Evolutionary conservation across 2,329 filamentous ascomycete genomes (phyloP), one percentile per base, ranked within the genome.

Genomic region (Penicillium sp.): DNA sequence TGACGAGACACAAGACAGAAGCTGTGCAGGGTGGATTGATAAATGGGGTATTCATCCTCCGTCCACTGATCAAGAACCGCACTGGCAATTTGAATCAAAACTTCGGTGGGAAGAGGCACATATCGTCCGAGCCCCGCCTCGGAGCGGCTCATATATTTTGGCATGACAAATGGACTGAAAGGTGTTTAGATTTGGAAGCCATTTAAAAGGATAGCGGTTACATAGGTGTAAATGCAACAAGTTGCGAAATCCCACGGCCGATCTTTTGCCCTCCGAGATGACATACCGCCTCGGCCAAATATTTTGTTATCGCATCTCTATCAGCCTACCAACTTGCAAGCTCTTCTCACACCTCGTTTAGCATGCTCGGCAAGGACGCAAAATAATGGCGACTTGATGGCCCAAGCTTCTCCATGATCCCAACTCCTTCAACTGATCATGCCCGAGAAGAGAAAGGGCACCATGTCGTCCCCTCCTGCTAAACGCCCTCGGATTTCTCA

Each of bases 1-100:
- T 83, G 79, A 29, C 75, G 78, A 3, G 75, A 81, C 5, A 83
- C 71, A 7, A 82, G 71, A 61, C 81, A 83, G 65, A 82, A 83
- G 3, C 76, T 74, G 50, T 78, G 74, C 14, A 87, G 71, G 2
- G 75, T 74, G 7, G 57, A 46, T 66, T 86, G 84, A 4, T 3
- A 44, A 16, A 4, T 14, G 4, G 16, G 39, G 2, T 8, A 11
- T 4, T 16, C 9, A 9, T 21, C 3, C 5, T 24, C 27, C 5
- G 1, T 2, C 36, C 36, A 36, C 14, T 29, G 10, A 21, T 29
- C n/a, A n/a, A 29, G 27, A 21, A 53, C 29, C 9, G 27, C 42
- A n/a, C 18, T 5, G 38, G 50, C 50, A 11, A 53, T 53, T 3
- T 31, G 38, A 4, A 43, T 18, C 13, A 53, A 36, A 8, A 53